These are phyloP conservation scores for Trypanosoma vivax DNA, from an alignment of 208 protist genomes.

Conservation along the genomic window DNA sequence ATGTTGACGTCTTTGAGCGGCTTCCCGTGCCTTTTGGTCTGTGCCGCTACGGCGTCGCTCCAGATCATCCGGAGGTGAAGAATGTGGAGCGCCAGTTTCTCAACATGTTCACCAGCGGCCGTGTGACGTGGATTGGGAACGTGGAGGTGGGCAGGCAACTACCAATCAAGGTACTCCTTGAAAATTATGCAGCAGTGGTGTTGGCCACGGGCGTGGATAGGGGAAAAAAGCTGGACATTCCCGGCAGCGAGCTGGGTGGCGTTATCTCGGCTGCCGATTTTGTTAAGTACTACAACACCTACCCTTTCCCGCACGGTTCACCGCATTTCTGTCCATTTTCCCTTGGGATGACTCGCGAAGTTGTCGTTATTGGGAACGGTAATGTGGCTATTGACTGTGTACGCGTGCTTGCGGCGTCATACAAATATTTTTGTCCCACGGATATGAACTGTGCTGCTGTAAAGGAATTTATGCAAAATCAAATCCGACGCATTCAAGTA, in stretches of 20 bases:
- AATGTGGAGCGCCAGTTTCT: conserved; percentile 90
- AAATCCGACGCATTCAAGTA: conserved; percentile 66
- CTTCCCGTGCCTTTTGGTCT: conserved; percentile 95
- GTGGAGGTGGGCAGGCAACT: conserved; percentile 81
- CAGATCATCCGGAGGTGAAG: conserved; percentile 97
- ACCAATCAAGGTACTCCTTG: conserved; percentile 53
- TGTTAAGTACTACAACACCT: conserved; percentile 96
- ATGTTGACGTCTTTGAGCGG: conserved; percentile 92
- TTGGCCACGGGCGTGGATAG: conserved; percentile 87
- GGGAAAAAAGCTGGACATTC: conserved; percentile 62
- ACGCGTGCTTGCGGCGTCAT: conserved; percentile 75
- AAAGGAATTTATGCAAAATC: conserved; percentile 63
- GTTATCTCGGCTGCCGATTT: conserved; percentile 87
- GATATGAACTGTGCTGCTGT: conserved; percentile 90
- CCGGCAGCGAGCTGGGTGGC: conserved; percentile 72
- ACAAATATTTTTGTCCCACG: conserved; percentile 75
- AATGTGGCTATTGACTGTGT: conserved; percentile 95
- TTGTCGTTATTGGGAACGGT: conserved; percentile 88
- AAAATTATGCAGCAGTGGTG: conserved; percentile 90
- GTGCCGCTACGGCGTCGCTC: conserved; percentile 95
- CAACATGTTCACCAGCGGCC: conserved; percentile 63
- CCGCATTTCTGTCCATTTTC: conserved; percentile 76
- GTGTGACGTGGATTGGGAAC: conserved; percentile 92
- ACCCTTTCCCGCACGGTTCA: conserved; percentile 78
- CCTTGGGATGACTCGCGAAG: conserved; percentile 32